Percentiles rank a stretch among this genome's conserved stretches.
Conservation (phyloP, 2,329 filamentous ascomycete genomes). For the Arthrobotrys conoides region DNA sequence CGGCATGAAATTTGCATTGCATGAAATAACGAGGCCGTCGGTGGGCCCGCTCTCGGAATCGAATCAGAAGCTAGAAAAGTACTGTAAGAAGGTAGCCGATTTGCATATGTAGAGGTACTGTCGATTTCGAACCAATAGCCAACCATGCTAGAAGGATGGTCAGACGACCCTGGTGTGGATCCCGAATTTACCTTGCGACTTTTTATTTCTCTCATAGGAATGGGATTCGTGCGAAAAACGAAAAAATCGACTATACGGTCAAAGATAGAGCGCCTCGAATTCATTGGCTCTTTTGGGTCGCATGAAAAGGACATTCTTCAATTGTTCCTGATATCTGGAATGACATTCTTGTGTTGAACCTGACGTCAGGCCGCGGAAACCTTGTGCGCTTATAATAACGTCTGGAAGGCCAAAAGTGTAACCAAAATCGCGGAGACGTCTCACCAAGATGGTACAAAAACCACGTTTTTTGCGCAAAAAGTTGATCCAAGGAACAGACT, state of each 20-base stretch:
- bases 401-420: conserved; percentile 30
- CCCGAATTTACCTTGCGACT: conserved; percentile 20
- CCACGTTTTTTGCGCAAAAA: conserved; percentile 31
- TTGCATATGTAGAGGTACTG: conserved; percentile 52
- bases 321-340: conserved; percentile 3
- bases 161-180: conserved; percentile 59
- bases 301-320: conserved; percentile 4
- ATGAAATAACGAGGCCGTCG: conserved; percentile 25
- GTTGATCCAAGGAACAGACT: conserved; percentile 7
- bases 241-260: neutral
- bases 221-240: conserved; percentile 19
- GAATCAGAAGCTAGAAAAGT: conserved; percentile 53
- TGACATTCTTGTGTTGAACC: conserved; percentile 54
- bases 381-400: conserved; percentile 29
- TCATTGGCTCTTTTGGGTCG: conserved; percentile 1
- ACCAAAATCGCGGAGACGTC: conserved; percentile 21
- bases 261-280: conserved; percentile 17
- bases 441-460: conserved; percentile 36
- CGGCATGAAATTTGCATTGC: conserved; percentile 34
- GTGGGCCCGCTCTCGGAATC: conserved; percentile 54
- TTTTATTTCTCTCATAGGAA: conserved; percentile 9
- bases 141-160: conserved; percentile 51
- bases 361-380: conserved; percentile 55
- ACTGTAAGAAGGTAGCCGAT: conserved; percentile 1
- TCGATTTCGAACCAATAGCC: conserved; percentile 45